Percentiles rank a stretch among this genome's conserved stretches.
These are phyloP conservation scores for Pulveroboletus sp. DNA, from an alignment of 1,284 basidiomycete species.

Conservation along the genomic window DNA sequence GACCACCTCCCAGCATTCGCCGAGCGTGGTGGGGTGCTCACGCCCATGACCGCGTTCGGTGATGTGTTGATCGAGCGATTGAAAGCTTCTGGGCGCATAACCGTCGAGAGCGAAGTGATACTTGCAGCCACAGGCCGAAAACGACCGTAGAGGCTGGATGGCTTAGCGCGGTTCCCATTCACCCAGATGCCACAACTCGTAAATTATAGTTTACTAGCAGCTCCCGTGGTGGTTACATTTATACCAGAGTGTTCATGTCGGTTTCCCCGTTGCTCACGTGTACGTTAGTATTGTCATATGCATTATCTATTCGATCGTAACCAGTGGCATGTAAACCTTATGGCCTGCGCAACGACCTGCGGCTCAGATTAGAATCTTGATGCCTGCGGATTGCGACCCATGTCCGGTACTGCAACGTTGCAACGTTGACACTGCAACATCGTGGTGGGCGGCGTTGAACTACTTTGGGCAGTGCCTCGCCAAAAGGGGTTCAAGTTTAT, in stretches of 20 bases:
- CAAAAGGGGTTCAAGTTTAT: too few relatives aligned
- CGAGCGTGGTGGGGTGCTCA: conserved; percentile 72
- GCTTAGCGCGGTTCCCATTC: background rate
- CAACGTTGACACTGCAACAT: background rate
- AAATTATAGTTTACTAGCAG: background rate
- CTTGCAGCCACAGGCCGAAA: conserved; percentile 13
- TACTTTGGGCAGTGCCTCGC: conserved; percentile 8
- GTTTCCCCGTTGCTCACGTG: too few relatives aligned
- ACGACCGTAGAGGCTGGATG: conserved; percentile 10
- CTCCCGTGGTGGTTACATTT: background rate
- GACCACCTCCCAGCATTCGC: conserved; percentile 55
- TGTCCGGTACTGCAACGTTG: background rate
- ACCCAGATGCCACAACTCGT: background rate
- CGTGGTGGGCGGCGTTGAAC: background rate
- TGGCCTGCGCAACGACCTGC: background rate
- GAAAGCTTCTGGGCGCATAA: conserved; percentile 52
- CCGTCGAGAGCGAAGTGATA: conserved; percentile 55
- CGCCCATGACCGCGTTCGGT: conserved; percentile 77
- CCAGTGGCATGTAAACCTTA: background rate
- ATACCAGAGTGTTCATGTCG: background rate
- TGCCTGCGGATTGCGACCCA: background rate
- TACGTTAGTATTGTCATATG: too few relatives aligned
- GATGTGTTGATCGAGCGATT: conserved; percentile 69
- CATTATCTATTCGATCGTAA: background rate
- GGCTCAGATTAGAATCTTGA: background rate